Conservation (phyloP, 345 rosid species). For the Eucalyptus pauciflora region DNA sequence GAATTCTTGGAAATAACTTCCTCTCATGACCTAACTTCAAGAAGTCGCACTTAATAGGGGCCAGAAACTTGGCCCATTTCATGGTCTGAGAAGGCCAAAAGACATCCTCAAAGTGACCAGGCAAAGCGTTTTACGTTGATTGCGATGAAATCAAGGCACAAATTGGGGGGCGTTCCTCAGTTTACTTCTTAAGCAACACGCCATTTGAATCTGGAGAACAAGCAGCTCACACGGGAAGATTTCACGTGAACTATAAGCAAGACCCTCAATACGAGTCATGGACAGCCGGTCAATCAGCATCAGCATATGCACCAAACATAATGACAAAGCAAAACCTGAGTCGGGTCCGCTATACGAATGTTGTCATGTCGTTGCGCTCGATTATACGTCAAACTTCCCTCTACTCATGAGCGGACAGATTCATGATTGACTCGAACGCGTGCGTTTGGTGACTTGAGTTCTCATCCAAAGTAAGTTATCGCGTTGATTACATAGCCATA, state of each 20-base stretch:
- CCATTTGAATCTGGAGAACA: neutral
- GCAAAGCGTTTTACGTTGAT: neutral
- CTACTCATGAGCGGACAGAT: neutral
- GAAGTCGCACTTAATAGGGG: neutral
- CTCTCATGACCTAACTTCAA: neutral
- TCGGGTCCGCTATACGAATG: neutral
- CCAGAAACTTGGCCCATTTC: rapidly evolving
- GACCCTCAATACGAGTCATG: neutral
- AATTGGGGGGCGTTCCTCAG: neutral
- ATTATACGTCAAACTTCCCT: neutral
- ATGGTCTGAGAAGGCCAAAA: neutral
- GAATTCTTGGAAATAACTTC: neutral
- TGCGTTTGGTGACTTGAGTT: neutral
- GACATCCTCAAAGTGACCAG: neutral
- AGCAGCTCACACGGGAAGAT: neutral
- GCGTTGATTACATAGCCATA: neutral
- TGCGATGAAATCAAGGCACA: neutral
- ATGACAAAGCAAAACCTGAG: neutral
- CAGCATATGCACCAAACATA: neutral
- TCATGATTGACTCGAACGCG: neutral
- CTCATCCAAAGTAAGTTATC: neutral
- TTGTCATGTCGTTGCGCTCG: neutral
- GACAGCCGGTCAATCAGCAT: neutral
- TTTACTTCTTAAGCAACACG: neutral
- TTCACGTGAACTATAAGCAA: neutral